A percentile compares a stretch with the other conserved stretches of the same genome.
phyloP scores from a whole-genome alignment of 768 basidiomycete species.

The Antrodiella citrinella region DNA sequence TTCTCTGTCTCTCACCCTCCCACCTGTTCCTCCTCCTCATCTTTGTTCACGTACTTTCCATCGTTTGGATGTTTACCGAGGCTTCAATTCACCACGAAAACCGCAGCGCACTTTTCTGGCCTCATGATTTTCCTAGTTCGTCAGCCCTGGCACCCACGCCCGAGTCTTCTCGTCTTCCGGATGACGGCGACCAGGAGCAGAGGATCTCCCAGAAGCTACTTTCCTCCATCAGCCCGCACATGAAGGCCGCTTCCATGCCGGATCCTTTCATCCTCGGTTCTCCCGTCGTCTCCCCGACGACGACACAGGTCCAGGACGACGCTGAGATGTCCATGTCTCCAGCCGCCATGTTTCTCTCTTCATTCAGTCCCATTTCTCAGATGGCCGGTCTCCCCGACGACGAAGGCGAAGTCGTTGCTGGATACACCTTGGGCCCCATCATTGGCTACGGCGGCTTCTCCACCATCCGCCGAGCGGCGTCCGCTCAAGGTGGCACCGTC shows the following conservation, averaged over 20 bases:
- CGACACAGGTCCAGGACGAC: constrained; percentile 9
- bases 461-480: constrained; percentile 62
- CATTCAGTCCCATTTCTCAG: constrained; percentile 39
- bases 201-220: constrained; percentile 5
- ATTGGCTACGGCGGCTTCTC: constrained; percentile 81
- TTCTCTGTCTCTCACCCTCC: not conserved
- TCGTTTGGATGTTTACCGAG: not conserved
- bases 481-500: constrained; percentile 51
- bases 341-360: constrained; percentile 66
- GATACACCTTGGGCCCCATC: constrained; percentile 68
- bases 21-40: not conserved
- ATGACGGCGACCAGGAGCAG: constrained; percentile 6
- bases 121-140: not conserved
- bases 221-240: not conserved
- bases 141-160: not conserved
- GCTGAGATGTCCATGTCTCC: constrained; percentile 39
- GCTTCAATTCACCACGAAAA: not conserved
- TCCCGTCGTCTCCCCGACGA: constrained; percentile 4
- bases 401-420: constrained; percentile 58
- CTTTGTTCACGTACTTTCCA: not conserved
- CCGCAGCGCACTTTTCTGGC: not conserved
- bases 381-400: constrained; percentile 42
- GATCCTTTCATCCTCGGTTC: constrained; percentile 7
- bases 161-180: not conserved
- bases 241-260: constrained; percentile 5